These are phyloP conservation scores for Hamamelis virginiana DNA, from an alignment of 164 flowering plant species.

Conservation along the genomic window DNA sequence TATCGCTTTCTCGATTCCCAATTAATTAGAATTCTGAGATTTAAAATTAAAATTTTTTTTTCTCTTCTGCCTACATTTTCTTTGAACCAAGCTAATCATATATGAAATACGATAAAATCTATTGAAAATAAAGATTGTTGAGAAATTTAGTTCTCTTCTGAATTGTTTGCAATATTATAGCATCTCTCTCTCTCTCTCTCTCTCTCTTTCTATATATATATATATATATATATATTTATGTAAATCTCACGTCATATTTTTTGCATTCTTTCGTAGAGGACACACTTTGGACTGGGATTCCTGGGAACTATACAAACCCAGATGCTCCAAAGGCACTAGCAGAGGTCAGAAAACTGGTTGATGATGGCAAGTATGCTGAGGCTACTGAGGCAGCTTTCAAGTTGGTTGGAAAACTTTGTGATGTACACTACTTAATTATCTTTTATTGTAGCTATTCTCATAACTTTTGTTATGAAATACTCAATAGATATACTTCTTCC, in stretches of 20 bases:
- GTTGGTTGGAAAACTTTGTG: slow-evolving; percentile 61
- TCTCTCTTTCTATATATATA: too few species aligned
- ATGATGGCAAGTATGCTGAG: slow-evolving; percentile 53
- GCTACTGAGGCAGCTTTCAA: slow-evolving; percentile 68
- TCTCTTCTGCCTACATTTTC: too few species aligned
- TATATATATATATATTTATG: background rate
- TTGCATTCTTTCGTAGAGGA: slow-evolving; percentile 38
- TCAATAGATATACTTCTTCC: background rate
- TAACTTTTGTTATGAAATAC: background rate
- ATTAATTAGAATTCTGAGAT: too few species aligned
- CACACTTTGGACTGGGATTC: slow-evolving; percentile 94
- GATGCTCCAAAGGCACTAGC: slow-evolving; percentile 59
- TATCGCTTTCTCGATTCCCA: too few species aligned
- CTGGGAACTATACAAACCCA: slow-evolving; percentile 70
- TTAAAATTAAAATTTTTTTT: too few species aligned
- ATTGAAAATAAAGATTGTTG: too few species aligned
- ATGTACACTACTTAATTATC: slow-evolving; percentile 42
- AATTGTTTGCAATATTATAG: too few species aligned
- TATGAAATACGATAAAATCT: too few species aligned
- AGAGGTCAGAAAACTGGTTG: slow-evolving; percentile 76
- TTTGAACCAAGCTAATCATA: too few species aligned
- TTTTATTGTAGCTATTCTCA: background rate
- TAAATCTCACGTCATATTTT: background rate
- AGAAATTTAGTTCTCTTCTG: too few species aligned
- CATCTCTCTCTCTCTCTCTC: too few species aligned